Evolutionary conservation across 2,329 filamentous ascomycete genomes (phyloP).

Genomic region (Hypoxylon sp.): DNA sequence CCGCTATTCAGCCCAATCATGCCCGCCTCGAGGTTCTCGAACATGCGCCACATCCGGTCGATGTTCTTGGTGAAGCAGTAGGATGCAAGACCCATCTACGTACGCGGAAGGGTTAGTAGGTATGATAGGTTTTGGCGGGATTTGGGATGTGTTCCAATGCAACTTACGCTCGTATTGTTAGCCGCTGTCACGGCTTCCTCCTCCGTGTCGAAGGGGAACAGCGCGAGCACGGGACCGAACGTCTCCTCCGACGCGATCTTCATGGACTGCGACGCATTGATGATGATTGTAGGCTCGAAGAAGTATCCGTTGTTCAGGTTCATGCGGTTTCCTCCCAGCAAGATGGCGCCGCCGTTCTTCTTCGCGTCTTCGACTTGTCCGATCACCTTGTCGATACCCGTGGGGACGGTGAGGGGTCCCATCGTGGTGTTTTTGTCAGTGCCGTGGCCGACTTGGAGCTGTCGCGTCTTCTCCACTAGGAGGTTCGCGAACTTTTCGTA

Average conservation of each 20-base stretch:
- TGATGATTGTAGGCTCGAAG: conserved; percentile 68
- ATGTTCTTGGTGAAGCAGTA: conserved; percentile 68
- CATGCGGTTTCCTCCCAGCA: conserved; percentile 65
- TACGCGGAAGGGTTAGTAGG: not conserved
- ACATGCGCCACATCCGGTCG: conserved; percentile 64
- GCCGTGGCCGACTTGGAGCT: conserved; percentile 69
- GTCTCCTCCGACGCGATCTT: conserved; percentile 61
- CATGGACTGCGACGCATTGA: conserved; percentile 58
- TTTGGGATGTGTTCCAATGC: not conserved
- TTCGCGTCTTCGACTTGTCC: conserved; percentile 71
- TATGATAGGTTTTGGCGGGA: not conserved
- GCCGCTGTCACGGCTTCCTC: conserved; percentile 62
- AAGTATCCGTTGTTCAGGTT: conserved; percentile 61
- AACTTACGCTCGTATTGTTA: conserved; percentile 59
- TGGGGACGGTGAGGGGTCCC: conserved; percentile 66
- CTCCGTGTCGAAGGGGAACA: conserved; percentile 65
- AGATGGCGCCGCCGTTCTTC: conserved; percentile 67
- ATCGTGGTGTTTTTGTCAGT: conserved; percentile 64
- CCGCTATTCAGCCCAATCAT: conserved; percentile 57
- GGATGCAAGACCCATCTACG: conserved; percentile 65
- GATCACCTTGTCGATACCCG: conserved; percentile 63
- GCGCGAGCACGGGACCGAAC: conserved; percentile 65
- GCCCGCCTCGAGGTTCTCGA: conserved; percentile 67
- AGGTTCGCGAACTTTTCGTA: conserved; percentile 67
- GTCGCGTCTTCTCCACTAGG: conserved; percentile 60